phyloP scores from a whole-genome alignment of 768 basidiomycete species.

The Hygrocybe punicea region DNA sequence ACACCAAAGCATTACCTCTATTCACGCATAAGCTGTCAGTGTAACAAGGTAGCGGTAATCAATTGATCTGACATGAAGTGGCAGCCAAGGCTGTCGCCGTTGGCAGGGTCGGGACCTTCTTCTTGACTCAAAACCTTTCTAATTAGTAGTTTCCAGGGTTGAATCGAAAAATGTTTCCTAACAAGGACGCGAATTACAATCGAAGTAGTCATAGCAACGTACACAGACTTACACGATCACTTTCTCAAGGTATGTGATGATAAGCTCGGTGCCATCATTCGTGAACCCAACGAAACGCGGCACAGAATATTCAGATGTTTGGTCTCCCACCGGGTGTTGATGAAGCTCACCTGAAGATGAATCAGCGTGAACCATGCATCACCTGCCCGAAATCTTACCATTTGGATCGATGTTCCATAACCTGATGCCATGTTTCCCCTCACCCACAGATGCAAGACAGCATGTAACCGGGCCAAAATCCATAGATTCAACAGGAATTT shows the following conservation, averaged over 20 bases:
- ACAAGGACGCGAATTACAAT: neutral
- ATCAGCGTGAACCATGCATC: neutral
- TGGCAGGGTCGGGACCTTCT: neutral
- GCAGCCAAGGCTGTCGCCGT: neutral
- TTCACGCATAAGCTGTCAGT: neutral
- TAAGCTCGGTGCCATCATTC: neutral
- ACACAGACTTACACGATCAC: neutral
- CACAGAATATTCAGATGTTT: neutral
- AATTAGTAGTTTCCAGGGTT: neutral
- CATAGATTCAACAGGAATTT: neutral
- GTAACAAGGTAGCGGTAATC: neutral
- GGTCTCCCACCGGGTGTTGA: neutral
- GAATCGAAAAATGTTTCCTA: neutral
- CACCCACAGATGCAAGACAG: neutral
- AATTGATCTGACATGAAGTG: neutral
- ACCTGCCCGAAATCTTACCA: neutral
- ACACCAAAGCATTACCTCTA: neutral
- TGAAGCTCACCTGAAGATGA: neutral
- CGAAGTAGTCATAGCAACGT: neutral
- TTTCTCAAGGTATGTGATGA: neutral
- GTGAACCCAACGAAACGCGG: neutral
- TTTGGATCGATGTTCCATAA: neutral
- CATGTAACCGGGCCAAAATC: neutral
- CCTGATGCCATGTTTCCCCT: neutral
- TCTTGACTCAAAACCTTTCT: neutral